Percentiles rank a stretch among this genome's conserved stretches.
These are phyloP conservation scores for Salvia rosmarinus DNA, from an alignment of 257 asterid genomes.

Conservation along the genomic window DNA sequence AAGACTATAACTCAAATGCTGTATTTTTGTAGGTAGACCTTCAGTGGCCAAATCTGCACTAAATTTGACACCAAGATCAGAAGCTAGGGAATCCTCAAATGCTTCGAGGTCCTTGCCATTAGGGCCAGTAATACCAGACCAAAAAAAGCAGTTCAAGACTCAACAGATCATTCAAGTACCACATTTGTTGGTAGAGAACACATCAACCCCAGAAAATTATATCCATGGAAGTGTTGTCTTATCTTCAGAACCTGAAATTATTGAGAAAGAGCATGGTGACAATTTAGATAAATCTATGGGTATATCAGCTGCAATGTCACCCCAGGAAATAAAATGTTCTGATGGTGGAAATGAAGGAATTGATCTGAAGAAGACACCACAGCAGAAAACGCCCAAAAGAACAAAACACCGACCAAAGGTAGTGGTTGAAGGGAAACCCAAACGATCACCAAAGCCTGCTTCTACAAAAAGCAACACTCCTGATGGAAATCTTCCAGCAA, in stretches of 20 bases:
- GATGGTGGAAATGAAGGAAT: slow-evolving; percentile 53
- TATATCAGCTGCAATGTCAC: slow-evolving; percentile 39
- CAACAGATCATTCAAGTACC: slow-evolving; percentile 44
- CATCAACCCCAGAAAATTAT: slow-evolving; percentile 42
- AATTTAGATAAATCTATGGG: slow-evolving; percentile 34
- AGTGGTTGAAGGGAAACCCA: slow-evolving; percentile 71
- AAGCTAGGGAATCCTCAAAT: slow-evolving; percentile 48
- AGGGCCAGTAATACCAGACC: slow-evolving; percentile 67
- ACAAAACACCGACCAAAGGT: slow-evolving; percentile 92
- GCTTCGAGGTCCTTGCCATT: slow-evolving; percentile 41
- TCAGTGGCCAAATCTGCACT: slow-evolving; percentile 40
- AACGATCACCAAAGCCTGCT: slow-evolving; percentile 58
- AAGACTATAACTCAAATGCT: slow-evolving; percentile 26
- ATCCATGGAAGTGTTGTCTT: slow-evolving; percentile 36
- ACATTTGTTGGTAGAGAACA: slow-evolving; percentile 34
- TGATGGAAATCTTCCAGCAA: slow-evolving; percentile 45
- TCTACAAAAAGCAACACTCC: slow-evolving; percentile 39
- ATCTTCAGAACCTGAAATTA: slow-evolving; percentile 38
- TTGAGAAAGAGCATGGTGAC: slow-evolving; percentile 38
- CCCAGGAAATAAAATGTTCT: slow-evolving; percentile 37
- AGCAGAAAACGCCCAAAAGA: slow-evolving; percentile 64
- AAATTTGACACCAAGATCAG: slow-evolving; percentile 45
- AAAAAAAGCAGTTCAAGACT: slow-evolving; percentile 46
- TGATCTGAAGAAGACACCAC: slow-evolving; percentile 77
- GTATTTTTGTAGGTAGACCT: slow-evolving; percentile 50